Conservation (phyloP, 345 rosid species). For the Salix viminalis region DNA sequence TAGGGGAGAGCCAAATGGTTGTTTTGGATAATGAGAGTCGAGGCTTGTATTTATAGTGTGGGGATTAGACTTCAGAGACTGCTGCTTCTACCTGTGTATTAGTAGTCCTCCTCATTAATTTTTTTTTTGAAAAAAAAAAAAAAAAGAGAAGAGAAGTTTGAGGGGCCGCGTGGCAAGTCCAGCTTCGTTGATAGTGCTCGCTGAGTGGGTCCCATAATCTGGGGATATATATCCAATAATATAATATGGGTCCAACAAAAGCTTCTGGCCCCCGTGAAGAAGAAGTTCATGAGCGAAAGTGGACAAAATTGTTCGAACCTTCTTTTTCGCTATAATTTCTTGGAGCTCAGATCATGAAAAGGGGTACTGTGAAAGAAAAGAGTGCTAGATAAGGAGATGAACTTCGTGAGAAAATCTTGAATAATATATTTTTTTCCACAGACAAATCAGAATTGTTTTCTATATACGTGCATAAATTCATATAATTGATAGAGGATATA, state of each 20-base stretch:
- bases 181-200: slow-evolving; percentile 25
- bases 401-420: background rate
- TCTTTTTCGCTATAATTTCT: background rate
- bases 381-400: too few relatives aligned
- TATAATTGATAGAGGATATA: too few relatives aligned
- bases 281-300: background rate
- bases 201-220: slow-evolving; percentile 18
- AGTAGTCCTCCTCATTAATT: too few relatives aligned
- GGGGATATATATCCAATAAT: slow-evolving; percentile 31
- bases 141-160: background rate
- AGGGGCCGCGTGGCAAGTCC: slow-evolving; percentile 30
- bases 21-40: slow-evolving; percentile 14
- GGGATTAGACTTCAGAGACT: background rate
- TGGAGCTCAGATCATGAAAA: background rate
- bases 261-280: slow-evolving; percentile 19
- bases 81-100: background rate
- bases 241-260: slow-evolving; percentile 16
- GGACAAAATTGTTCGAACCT: background rate
- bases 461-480: background rate
- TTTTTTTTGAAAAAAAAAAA: background rate
- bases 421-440: background rate
- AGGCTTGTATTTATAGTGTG: slow-evolving; percentile 26
- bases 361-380: background rate
- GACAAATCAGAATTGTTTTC: background rate
- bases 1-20: slow-evolving; percentile 12